These are phyloP conservation scores for Arthroderma sp. DNA, from an alignment of 2,329 filamentous ascomycete genomes.

Conservation along the genomic window DNA sequence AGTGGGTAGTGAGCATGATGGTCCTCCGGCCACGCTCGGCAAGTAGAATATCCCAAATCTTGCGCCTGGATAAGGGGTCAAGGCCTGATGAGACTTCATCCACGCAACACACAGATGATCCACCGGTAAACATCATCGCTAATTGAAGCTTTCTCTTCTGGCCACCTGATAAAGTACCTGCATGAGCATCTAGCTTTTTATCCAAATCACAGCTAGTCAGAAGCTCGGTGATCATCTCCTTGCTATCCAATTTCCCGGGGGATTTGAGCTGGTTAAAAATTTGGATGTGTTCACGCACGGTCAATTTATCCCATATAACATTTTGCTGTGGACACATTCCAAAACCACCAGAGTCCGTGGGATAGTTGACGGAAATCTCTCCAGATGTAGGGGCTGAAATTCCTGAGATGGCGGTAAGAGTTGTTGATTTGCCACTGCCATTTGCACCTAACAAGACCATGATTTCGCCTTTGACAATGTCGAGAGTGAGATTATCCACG, in stretches of 20 bases:
- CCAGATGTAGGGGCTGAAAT: conserved; percentile 65
- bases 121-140: conserved; percentile 90
- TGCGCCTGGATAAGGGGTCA: conserved; percentile 71
- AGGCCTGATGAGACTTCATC: conserved; percentile 85
- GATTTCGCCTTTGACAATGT: conserved; percentile 65
- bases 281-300: conserved; percentile 67
- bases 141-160: conserved; percentile 88
- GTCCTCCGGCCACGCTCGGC: conserved; percentile 71
- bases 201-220: conserved; percentile 60
- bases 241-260: conserved; percentile 40
- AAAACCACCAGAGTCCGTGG: conserved; percentile 62
- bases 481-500: conserved; percentile 59
- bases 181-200: conserved; percentile 56
- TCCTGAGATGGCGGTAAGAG: conserved; percentile 75
- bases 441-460: conserved; percentile 79
- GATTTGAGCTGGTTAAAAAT: conserved; percentile 79
- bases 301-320: conserved; percentile 81
- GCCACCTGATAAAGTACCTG: conserved; percentile 72
- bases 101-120: conserved; percentile 74
- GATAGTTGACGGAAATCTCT: conserved; percentile 64
- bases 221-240: conserved; percentile 48
- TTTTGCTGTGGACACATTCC: conserved; percentile 90
- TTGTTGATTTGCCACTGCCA: conserved; percentile 81
- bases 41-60: conserved; percentile 88
- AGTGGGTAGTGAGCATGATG: conserved; percentile 82